Base-by-base conservation (phyloP, 2,329 filamentous ascomycete species). In the Stenocarpella maydis region DNA sequence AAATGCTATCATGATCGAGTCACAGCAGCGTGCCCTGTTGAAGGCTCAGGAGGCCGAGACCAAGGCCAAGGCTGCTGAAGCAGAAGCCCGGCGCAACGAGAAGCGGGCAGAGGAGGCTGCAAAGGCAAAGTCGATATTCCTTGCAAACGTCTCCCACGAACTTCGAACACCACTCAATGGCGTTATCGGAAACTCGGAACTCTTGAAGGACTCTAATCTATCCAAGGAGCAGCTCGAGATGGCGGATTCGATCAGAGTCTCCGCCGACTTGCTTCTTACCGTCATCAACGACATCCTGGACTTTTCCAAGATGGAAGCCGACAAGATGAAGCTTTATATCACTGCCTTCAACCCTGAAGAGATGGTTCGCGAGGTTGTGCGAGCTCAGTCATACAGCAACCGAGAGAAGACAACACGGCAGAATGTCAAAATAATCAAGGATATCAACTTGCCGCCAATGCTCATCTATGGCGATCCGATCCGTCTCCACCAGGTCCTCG, bases 231-330 rank as follows among this genome's bases (percentile, higher is more conserved):
- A 97, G 78, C 85, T 90, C 39, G 93, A 97, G 73, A 96, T 94
- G 84, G 92, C 93, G 4, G 93, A 97, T 76, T 95, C 93, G 19
- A 96, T 97, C 67, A 89, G 93, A 61, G 87, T 95, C 39, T 97
- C 93, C 60, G 94, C 93, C 0, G 94, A 98, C 77, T 89, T 96
- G 19, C 82, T 98, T 17, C 84, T 98, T 31, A 96, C 94, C 0
- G 93, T 98, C 58, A 98, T 98, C 81, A 98, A 98, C 76, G 95
- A 98, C 76, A 97, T 98, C 65, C 84, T 98, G 5, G 95, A 98
- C 80, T 97, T 97, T 77, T 97, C 94, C 34, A 97, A 97, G 79
- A 94, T 96, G 82, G 94, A 97, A 78, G 93, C 92, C 3, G 93
- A 95, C 74, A 91, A 94, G 78, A 90, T 97, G 83, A 94, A 96